Evolutionary conservation across 768 basidiomycete genomes (phyloP).

Genomic region (Rhizopogon vinicolor): DNA sequence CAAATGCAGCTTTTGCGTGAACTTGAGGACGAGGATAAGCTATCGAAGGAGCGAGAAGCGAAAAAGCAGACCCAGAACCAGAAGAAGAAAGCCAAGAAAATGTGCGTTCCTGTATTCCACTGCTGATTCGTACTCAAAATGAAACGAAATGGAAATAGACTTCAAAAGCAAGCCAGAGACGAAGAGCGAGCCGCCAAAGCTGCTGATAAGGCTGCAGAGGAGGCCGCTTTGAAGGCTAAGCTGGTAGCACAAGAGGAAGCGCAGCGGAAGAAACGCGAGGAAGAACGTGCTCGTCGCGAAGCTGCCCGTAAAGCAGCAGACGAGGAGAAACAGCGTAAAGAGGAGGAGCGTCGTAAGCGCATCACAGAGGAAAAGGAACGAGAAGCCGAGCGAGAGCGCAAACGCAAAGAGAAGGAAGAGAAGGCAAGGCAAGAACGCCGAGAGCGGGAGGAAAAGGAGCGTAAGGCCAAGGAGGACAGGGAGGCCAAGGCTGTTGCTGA

Average conservation of each 20-base stretch:
- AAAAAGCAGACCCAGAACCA: constrained; percentile 93
- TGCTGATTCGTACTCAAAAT: not conserved
- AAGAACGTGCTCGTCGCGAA: constrained; percentile 80
- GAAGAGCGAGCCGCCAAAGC: constrained; percentile 82
- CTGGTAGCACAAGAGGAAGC: constrained; percentile 79
- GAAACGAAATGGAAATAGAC: constrained; percentile 39
- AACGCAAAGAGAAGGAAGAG: constrained; percentile 73
- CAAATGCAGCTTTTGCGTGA: constrained; percentile 91
- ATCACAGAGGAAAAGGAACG: constrained; percentile 77
- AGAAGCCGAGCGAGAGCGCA: constrained; percentile 70
- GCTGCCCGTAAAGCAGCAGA: constrained; percentile 70
- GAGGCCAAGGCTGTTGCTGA: constrained; percentile 53
- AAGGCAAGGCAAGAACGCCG: constrained; percentile 44
- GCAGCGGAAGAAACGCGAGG: constrained; percentile 75
- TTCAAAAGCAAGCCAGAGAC: constrained; percentile 90
- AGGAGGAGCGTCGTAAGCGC: constrained; percentile 78
- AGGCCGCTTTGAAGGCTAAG: constrained; percentile 71
- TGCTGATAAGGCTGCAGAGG: constrained; percentile 84
- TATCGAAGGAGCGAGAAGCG: constrained; percentile 80
- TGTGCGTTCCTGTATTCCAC: constrained; percentile 42
- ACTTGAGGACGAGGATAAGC: constrained; percentile 92
- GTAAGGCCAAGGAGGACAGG: constrained; percentile 58
- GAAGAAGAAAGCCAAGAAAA: constrained; percentile 99
- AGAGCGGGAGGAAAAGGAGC: constrained; percentile 59
- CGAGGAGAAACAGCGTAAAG: constrained; percentile 78